Evolutionary conservation across 108 stramenopile species (phyloP).

Genomic region (Epipyxis sp.): DNA sequence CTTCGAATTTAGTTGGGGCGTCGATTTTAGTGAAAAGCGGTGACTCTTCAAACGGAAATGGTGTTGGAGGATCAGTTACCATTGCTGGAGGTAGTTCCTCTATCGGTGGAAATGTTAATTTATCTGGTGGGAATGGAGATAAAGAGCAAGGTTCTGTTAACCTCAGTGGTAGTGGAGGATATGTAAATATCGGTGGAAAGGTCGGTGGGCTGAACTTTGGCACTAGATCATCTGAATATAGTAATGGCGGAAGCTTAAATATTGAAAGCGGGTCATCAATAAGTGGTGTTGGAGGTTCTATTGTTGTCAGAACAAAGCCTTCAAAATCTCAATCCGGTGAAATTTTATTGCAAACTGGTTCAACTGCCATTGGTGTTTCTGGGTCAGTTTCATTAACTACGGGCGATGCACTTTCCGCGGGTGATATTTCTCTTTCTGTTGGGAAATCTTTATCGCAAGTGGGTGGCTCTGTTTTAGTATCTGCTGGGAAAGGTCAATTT

Average conservation of each 20-base stretch:
- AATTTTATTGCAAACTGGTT: not conserved
- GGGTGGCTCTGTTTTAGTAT: not conserved
- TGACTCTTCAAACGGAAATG: not conserved
- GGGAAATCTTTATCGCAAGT: not conserved
- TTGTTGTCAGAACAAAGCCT: not conserved
- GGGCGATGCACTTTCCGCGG: not conserved
- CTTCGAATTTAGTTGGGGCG: not conserved
- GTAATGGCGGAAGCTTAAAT: not conserved
- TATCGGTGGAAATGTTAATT: constrained; percentile 6
- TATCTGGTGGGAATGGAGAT: constrained; percentile 5
- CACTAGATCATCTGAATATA: not conserved
- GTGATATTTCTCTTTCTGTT: not conserved
- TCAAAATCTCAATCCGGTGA: not conserved
- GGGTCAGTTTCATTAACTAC: not conserved
- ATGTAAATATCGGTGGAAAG: not conserved
- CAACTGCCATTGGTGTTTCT: not conserved
- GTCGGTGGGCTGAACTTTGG: too few relatives aligned
- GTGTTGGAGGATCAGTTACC: not conserved
- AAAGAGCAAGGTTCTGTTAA: not conserved
- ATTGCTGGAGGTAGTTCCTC: not conserved
- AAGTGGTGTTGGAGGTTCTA: not conserved
- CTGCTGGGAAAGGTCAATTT: too few relatives aligned
- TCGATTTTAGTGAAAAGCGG: not conserved
- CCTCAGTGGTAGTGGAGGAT: not conserved
- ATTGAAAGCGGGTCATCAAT: not conserved